These are phyloP conservation scores for Geranomyces variabilis DNA, from an alignment of 192 early-diverging fungal genomes.

Conservation along the genomic window DNA sequence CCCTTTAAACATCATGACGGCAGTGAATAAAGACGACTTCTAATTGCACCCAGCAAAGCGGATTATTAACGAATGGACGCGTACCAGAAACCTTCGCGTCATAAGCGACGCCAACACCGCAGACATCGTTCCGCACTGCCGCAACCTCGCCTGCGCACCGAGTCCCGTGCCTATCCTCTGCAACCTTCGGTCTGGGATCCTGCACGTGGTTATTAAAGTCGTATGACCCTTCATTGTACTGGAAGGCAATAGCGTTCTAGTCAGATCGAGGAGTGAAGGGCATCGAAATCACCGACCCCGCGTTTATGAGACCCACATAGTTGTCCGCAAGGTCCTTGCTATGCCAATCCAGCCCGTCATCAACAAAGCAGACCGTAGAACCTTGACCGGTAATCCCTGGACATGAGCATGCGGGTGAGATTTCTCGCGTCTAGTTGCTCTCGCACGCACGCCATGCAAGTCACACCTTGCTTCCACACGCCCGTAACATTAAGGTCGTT, in stretches of 20 bases:
- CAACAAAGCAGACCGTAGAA: constrained; percentile 87
- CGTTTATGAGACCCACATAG: constrained; percentile 69
- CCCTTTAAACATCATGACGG: no score
- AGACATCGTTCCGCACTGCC: constrained; percentile 85
- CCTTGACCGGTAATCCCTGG: constrained; percentile 76
- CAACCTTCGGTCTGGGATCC: constrained; percentile 73
- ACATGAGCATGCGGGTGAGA: no score
- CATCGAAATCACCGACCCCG: neutral
- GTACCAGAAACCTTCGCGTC: constrained; percentile 82
- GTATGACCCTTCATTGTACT: constrained; percentile 85
- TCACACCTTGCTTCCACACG: constrained; percentile 83
- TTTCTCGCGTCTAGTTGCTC: no score
- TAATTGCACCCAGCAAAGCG: no score
- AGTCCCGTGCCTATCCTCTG: constrained; percentile 92
- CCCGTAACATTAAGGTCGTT: constrained; percentile 93
- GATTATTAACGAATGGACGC: neutral
- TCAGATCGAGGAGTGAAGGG: no score
- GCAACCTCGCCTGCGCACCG: constrained; percentile 98
- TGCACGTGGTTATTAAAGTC: constrained; percentile 82
- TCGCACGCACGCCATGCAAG: no score
- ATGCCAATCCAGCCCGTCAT: constrained; percentile 92
- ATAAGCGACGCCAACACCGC: constrained; percentile 93
- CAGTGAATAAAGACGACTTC: no score
- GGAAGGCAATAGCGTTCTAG: neutral
- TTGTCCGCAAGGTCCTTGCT: constrained; percentile 82